Conservation (phyloP, 192 early-diverging fungal species). For the Linnemannia schmuckeri region DNA sequence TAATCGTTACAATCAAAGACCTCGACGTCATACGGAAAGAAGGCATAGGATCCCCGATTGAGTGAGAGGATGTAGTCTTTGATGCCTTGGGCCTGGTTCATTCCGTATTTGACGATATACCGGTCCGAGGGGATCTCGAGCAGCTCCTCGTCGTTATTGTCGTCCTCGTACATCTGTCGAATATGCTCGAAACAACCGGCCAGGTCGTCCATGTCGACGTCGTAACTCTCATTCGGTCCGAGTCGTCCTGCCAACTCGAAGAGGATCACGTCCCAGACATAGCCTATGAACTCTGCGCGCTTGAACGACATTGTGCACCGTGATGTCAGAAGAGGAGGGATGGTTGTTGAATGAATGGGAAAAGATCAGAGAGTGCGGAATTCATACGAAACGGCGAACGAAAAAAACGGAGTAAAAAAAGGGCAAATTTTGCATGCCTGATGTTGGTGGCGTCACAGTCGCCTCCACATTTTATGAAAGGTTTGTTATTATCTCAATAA, state of each 20-base stretch:
- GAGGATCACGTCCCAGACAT: neutral
- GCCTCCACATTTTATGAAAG: no score
- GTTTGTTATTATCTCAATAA: no score
- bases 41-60: neutral
- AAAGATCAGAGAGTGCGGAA: no score
- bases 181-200: neutral
- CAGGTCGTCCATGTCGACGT: neutral
- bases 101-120: neutral
- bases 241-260: neutral
- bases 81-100: neutral
- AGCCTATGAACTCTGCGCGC: neutral
- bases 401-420: no score
- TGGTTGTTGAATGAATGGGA: no score
- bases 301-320: neutral
- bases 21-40: neutral
- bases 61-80: neutral
- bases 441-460: no score
- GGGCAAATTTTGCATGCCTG: no score
- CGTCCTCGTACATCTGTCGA: neutral
- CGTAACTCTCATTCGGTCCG: neutral
- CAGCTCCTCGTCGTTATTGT: neutral
- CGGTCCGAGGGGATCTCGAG: neutral
- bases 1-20: neutral
- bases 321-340: no score
- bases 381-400: no score